Evolutionary conservation across 2,329 filamentous ascomycete genomes (phyloP).

Genomic region (Phialocephala sp.): DNA sequence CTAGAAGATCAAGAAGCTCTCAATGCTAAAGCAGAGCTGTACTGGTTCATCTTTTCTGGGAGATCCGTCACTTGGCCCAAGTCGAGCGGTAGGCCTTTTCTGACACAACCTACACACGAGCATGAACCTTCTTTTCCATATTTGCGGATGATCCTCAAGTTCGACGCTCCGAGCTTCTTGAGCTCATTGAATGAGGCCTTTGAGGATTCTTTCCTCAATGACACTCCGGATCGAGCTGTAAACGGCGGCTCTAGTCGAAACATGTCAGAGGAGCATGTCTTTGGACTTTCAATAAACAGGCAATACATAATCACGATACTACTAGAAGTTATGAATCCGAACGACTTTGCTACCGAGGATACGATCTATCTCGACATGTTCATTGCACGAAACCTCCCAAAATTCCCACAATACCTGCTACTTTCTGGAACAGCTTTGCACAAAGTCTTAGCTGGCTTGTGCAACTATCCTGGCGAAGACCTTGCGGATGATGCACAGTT

Average conservation of each 20-base stretch:
- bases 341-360: slow-evolving; percentile 78
- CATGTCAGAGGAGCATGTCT: slow-evolving; percentile 68
- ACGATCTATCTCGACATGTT: slow-evolving; percentile 99
- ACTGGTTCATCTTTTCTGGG: slow-evolving; percentile 92
- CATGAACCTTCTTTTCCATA: slow-evolving; percentile 83
- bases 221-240: slow-evolving; percentile 67
- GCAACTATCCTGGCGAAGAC: slow-evolving; percentile 79
- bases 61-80: slow-evolving; percentile 78
- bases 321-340: slow-evolving; percentile 83
- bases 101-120: slow-evolving; percentile 60
- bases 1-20: slow-evolving; percentile 75
- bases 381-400: slow-evolving; percentile 91
- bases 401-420: slow-evolving; percentile 94
- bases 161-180: slow-evolving; percentile 89
- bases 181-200: slow-evolving; percentile 97
- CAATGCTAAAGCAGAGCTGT: slow-evolving; percentile 85
- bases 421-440: slow-evolving; percentile 86
- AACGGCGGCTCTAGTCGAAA: slow-evolving; percentile 57
- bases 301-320: slow-evolving; percentile 93
- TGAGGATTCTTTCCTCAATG: slow-evolving; percentile 91
- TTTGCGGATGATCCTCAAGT: slow-evolving; percentile 81
- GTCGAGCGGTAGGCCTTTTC: slow-evolving; percentile 62
- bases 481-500: slow-evolving; percentile 93
- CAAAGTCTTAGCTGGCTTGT: slow-evolving; percentile 80
- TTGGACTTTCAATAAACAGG: slow-evolving; percentile 77